Percentiles rank a stretch among this genome's conserved stretches.
Conservation (phyloP, 2,329 filamentous ascomycete species). For the Colletotrichum higginsianum region DNA sequence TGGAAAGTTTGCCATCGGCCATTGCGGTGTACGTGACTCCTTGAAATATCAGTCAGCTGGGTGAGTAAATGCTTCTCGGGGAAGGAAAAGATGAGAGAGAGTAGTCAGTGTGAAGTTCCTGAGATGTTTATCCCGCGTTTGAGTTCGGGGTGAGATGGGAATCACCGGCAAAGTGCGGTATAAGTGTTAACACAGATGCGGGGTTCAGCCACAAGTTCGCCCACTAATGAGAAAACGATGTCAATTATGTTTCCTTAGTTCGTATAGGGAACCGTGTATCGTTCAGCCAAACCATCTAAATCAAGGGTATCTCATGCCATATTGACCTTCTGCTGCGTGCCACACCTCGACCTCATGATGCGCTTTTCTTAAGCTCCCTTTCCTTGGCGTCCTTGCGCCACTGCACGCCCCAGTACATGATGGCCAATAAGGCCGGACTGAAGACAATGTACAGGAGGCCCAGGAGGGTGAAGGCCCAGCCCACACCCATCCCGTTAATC, state of each 20-base stretch:
- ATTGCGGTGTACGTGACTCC: neutral
- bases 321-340: neutral
- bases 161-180: conserved; percentile 8
- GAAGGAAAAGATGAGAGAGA: neutral
- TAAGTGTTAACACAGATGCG: neutral
- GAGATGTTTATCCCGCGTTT: neutral
- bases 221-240: no score
- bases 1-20: neutral
- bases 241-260: no score
- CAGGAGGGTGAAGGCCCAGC: conserved; percentile 67
- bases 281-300: neutral
- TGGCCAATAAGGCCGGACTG: conserved; percentile 56
- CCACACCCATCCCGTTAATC: conserved; percentile 64
- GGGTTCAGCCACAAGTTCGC: neutral
- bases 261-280: neutral
- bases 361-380: conserved; percentile 43
- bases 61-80: no score
- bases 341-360: neutral
- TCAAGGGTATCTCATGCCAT: conserved; percentile 22
- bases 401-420: conserved; percentile 59
- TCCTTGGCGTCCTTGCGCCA: conserved; percentile 58
- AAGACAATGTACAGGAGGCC: conserved; percentile 59
- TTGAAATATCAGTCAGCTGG: no score
- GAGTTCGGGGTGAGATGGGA: neutral
- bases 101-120: neutral